A percentile compares a stretch with the other conserved stretches of the same genome.
Evolutionary conservation across 345 rosid genomes (phyloP).

Genomic region (Eucalyptus curtisii): DNA sequence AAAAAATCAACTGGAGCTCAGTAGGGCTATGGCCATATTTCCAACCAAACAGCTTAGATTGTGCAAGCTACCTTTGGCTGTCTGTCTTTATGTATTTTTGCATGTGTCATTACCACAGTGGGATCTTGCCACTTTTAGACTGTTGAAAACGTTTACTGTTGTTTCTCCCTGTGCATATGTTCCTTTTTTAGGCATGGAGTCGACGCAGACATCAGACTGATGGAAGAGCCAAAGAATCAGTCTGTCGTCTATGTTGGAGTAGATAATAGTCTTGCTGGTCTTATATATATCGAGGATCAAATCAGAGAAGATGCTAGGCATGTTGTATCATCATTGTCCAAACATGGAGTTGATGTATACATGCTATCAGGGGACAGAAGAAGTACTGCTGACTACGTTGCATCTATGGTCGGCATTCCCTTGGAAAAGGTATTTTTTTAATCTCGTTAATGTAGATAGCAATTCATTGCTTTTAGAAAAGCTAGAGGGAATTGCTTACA

Average conservation of each 20-base stretch:
- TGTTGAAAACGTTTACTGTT: background rate
- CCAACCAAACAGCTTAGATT: background rate
- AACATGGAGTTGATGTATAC: slow-evolving; percentile 65
- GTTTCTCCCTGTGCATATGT: background rate
- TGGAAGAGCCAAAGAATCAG: slow-evolving; percentile 44
- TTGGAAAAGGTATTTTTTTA: slow-evolving; percentile 46
- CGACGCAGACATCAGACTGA: slow-evolving; percentile 23
- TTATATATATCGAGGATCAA: slow-evolving; percentile 77
- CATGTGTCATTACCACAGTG: background rate
- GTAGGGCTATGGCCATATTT: background rate
- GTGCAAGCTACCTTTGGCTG: background rate
- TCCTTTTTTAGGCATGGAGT: slow-evolving; percentile 61
- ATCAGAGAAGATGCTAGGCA: slow-evolving; percentile 82
- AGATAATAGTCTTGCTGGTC: slow-evolving; percentile 63
- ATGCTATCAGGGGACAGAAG: slow-evolving; percentile 95
- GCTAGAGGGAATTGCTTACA: background rate
- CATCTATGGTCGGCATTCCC: slow-evolving; percentile 79
- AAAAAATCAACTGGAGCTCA: background rate
- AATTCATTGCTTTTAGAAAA: background rate
- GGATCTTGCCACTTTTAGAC: background rate
- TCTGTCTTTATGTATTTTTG: background rate
- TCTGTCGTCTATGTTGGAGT: slow-evolving; percentile 82
- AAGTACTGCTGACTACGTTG: slow-evolving; percentile 75
- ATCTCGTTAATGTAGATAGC: background rate
- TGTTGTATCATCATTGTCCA: slow-evolving; percentile 55